Evolutionary conservation across 805 yeast species (phyloP), one percentile per base, ranked within the genome.

Genomic region (Wickerhamomyces ciferrii): DNA sequence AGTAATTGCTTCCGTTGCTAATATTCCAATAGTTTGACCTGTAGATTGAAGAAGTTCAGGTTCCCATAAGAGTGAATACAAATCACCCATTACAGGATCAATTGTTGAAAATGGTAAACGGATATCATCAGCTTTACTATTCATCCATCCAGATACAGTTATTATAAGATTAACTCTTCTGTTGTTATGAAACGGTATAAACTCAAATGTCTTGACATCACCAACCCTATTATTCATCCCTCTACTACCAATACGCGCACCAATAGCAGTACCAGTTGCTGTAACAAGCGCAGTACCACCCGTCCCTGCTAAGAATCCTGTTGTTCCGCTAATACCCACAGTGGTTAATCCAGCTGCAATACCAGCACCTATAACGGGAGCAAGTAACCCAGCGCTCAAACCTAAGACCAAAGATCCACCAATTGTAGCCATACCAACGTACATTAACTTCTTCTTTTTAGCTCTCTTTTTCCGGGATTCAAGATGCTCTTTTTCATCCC

Each of bases 281-380:
- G 99, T 90, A 43, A 94, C 96, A 20, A 90, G 77, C 0, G 97
- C 89, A 8, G 97, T 87, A 42, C 99, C 99, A 31, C 96, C 99
- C 2, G 92, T 87, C 43, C 99, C 98, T 0, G 97, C 97, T 29
- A 94, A 70, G 54, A 94, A 94, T 1, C 95, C 88, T 15, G 89
- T 67, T 0, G 98, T 89, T n/a, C 99, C 98, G 1, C 87, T 74
- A 20, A 95, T 86, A 29, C 99, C 99, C 20, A 92, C 80, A 0
- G 99, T 94, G 1, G 97, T 84, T 37, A 94, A 71, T 15, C 98
- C 99, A 4, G 98, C 98, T 2, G 98, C 99, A 25, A 94, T 61
- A 58, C 99, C 99, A 2, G 98, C 98, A 43, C 98, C 98, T 58
- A 94, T 95, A 2, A 95, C 96, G 0, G 99, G 99, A 0, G 99